Evolutionary conservation across 305 asterid genomes (phyloP).

Genomic region (Fraxinus greggii): DNA sequence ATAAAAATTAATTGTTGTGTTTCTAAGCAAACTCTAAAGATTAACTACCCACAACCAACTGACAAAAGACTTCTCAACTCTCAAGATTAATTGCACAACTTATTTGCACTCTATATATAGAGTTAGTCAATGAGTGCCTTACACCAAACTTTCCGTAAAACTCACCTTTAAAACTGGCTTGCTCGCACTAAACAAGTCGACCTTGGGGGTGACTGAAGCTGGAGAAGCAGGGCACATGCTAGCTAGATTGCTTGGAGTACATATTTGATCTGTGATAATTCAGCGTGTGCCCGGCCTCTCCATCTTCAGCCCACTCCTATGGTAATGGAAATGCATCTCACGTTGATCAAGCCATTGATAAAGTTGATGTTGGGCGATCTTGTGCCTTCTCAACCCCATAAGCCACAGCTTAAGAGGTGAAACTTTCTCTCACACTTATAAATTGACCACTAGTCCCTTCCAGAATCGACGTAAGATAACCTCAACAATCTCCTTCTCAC

Average conservation of each 20-base stretch:
- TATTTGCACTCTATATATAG: not conserved
- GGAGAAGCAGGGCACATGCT: slow-evolving; percentile 34
- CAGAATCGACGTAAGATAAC: too few species aligned
- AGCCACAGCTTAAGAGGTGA: too few species aligned
- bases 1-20: not conserved
- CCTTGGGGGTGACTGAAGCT: slow-evolving; percentile 11
- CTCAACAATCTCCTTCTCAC: not conserved
- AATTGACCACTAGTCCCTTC: too few species aligned
- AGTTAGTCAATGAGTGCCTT: not conserved
- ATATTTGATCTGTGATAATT: not conserved
- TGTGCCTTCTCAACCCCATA: too few species aligned
- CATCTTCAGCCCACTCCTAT: slow-evolving; percentile 12
- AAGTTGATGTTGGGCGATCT: not conserved
- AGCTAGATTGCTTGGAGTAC: slow-evolving; percentile 1
- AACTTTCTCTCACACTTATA: not conserved
- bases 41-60: slow-evolving; percentile 22
- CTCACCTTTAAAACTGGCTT: not conserved
- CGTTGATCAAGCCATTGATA: not conserved
- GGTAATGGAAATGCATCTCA: not conserved
- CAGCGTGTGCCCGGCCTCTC: slow-evolving; percentile 28
- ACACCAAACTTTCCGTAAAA: not conserved
- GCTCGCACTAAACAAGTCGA: not conserved
- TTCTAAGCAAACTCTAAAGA: slow-evolving; percentile 1
- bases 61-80: not conserved
- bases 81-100: not conserved